These are phyloP conservation scores for Fusarium irregulare DNA, from an alignment of 2,329 filamentous ascomycete species.

Conservation along the genomic window DNA sequence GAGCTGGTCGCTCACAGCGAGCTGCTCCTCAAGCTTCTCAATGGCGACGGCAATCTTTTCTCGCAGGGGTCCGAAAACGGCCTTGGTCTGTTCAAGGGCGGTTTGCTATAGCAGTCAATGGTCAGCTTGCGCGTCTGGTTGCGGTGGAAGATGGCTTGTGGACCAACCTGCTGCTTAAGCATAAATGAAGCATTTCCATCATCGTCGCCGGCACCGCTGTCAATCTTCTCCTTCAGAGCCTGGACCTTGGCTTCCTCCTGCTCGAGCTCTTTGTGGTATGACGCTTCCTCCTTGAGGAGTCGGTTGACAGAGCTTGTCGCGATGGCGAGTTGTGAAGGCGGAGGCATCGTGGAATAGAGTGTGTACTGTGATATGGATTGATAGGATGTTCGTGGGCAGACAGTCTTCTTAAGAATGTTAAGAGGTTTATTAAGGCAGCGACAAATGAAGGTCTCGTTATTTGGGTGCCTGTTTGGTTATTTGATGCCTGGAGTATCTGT, in stretches of 20 bases:
- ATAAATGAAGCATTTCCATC: slow-evolving; percentile 79
- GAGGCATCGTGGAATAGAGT: slow-evolving; percentile 68
- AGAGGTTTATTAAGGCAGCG: neutral
- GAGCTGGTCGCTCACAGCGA: slow-evolving; percentile 71
- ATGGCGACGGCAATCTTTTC: slow-evolving; percentile 78
- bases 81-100: slow-evolving; percentile 88
- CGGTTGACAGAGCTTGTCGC: slow-evolving; percentile 82
- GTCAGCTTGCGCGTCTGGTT: slow-evolving; percentile 9
- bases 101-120: slow-evolving; percentile 65
- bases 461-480: slow-evolving; percentile 39
- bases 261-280: slow-evolving; percentile 87
- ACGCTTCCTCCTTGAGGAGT: slow-evolving; percentile 89
- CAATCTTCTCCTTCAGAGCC: slow-evolving; percentile 72
- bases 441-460: neutral
- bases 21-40: slow-evolving; percentile 77
- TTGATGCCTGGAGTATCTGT: slow-evolving; percentile 24
- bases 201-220: slow-evolving; percentile 61
- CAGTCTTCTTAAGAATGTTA: neutral
- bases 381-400: neutral
- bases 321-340: slow-evolving; percentile 81
- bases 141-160: neutral
- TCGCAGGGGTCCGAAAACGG: slow-evolving; percentile 79
- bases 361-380: neutral
- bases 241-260: slow-evolving; percentile 78
- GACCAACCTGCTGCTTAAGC: slow-evolving; percentile 85